phyloP scores from a whole-genome alignment of 75 land plant genomes.

The Pinus tabuliformis region DNA sequence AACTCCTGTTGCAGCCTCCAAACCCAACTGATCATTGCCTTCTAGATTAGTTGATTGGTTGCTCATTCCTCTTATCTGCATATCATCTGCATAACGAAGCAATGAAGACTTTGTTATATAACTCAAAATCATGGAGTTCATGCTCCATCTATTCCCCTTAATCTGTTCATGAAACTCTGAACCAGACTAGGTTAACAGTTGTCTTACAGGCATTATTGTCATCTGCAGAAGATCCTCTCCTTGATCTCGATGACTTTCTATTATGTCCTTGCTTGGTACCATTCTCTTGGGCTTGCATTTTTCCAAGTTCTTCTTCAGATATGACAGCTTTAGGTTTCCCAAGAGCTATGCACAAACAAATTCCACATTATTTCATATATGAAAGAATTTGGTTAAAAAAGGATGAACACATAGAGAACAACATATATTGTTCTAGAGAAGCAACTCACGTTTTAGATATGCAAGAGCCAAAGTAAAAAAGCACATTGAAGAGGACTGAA shows the following conservation, averaged over 20 bases:
- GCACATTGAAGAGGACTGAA: constrained; percentile 16
- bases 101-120: background rate
- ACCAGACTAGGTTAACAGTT: background rate
- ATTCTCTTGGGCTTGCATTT: constrained; percentile 7
- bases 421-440: background rate
- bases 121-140: background rate
- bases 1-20: background rate
- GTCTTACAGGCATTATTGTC: no score
- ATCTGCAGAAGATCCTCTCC: background rate
- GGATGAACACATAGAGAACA: background rate
- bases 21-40: background rate
- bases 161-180: background rate
- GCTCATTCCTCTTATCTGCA: constrained; percentile 12
- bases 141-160: background rate
- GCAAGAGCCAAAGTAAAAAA: constrained; percentile 17
- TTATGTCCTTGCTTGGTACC: constrained; percentile 8
- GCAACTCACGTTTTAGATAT: constrained; percentile 24
- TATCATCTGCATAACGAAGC: background rate
- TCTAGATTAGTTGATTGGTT: constrained; percentile 12
- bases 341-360: background rate
- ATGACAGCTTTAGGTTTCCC: constrained; percentile 35
- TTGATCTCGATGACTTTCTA: background rate
- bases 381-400: background rate
- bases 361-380: background rate
- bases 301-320: constrained; percentile 26